Conservation (phyloP, 495 filamentous ascomycete species). For the Platismatia glauca region DNA sequence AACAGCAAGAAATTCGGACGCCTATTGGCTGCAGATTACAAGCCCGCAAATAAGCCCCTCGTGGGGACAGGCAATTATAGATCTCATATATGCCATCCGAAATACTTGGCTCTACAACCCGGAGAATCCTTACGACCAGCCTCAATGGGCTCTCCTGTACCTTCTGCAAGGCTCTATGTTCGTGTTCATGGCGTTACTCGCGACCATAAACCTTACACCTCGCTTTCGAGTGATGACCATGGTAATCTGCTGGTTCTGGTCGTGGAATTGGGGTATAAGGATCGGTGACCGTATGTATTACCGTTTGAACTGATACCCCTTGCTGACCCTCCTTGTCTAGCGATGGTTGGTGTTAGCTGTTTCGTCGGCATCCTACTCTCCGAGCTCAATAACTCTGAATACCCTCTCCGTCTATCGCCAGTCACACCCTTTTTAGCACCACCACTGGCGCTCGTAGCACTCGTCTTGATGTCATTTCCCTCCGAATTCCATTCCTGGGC, state of each 20-base stretch:
- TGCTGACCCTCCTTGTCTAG: conserved; percentile 24
- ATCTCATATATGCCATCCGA: conserved; percentile 22
- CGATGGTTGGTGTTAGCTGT: conserved; percentile 46
- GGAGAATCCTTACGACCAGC: conserved; percentile 28
- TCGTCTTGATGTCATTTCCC: conserved; percentile 52
- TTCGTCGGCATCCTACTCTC: conserved; percentile 46
- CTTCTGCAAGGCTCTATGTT: conserved; percentile 27
- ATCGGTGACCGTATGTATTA: conserved; percentile 24
- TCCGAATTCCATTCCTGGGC: conserved; percentile 49
- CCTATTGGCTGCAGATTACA: conserved; percentile 27
- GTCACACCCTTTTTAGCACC: conserved; percentile 37
- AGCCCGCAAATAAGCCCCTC: conserved; percentile 24
- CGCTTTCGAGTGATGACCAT: conserved; percentile 21
- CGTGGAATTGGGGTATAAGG: conserved; percentile 26
- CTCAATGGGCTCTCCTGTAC: conserved; percentile 29
- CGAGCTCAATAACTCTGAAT: conserved; percentile 40
- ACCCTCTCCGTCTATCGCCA: conserved; percentile 39
- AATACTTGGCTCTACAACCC: conserved; percentile 26
- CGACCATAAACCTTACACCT: conserved; percentile 22
- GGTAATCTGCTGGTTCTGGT: conserved; percentile 22
- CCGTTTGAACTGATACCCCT: neutral
- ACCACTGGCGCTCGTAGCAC: conserved; percentile 39
- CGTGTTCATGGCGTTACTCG: conserved; percentile 25
- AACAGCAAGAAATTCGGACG: conserved; percentile 24
- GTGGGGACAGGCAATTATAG: conserved; percentile 24